Evolutionary conservation across 371 early-diverging fungal genomes (phyloP).

Genomic region (Dichotomocladium elegans): DNA sequence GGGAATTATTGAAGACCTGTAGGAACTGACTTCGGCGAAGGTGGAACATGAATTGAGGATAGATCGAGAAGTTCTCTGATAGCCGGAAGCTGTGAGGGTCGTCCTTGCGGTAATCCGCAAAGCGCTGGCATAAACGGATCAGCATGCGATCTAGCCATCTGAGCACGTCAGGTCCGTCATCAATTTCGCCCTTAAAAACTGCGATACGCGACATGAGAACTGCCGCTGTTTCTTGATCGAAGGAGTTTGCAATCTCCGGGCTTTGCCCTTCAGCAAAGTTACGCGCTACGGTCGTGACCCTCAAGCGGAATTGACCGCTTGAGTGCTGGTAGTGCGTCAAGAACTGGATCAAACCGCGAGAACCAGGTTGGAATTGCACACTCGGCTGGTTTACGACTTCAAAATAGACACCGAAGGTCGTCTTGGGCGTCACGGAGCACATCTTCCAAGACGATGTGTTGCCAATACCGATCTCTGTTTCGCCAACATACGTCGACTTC

Average conservation of each 20-base stretch:
- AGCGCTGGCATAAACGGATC: conserved; percentile 96
- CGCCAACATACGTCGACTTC: conserved; percentile 89
- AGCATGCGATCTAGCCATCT: conserved; percentile 99
- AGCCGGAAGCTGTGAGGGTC: conserved; percentile 94
- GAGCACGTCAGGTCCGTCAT: conserved; percentile 98
- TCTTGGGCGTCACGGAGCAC: conserved; percentile 83
- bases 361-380: conserved; percentile 80
- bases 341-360: conserved; percentile 92
- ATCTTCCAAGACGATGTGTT: conserved; percentile 95
- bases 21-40: conserved; percentile 97
- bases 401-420: conserved; percentile 91
- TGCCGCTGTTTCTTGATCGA: conserved; percentile 99
- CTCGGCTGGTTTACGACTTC: conserved; percentile 90
- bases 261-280: conserved; percentile 88
- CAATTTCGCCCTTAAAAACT: conserved; percentile 95
- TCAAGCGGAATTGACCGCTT: conserved; percentile 84
- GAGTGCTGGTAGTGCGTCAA: conserved; percentile 95
- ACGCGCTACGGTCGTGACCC: conserved; percentile 95
- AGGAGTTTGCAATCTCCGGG: conserved; percentile 87
- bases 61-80: conserved; percentile 93
- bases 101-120: conserved; percentile 96
- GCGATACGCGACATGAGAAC: conserved; percentile 99
- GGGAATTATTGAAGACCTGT: conserved; percentile 98
- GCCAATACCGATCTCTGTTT: conserved; percentile 97
- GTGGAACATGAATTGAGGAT: conserved; percentile 99